These are phyloP conservation scores for Cystobasidium pallidum DNA, from an alignment of 1,284 basidiomycete species.

Conservation along the genomic window DNA sequence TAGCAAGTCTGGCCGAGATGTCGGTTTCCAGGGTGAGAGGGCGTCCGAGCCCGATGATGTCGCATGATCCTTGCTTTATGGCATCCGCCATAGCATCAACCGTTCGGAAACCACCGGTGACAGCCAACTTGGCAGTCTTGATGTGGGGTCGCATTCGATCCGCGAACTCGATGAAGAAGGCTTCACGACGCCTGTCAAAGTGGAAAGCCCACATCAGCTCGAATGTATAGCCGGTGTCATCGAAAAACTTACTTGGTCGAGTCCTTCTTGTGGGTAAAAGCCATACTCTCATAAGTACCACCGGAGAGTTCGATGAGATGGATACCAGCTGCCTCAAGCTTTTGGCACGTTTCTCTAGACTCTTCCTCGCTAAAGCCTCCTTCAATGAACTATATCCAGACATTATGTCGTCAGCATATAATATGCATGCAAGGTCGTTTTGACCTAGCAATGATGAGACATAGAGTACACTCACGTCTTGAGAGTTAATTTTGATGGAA, in stretches of 20 bases:
- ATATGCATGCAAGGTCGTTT: too few relatives aligned
- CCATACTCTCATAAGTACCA: slow-evolving; percentile 59
- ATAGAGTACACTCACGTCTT: slow-evolving; percentile 58
- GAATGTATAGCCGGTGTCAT: not conserved
- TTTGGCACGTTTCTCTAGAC: slow-evolving; percentile 58
- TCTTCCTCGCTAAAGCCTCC: slow-evolving; percentile 60
- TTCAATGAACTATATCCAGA: slow-evolving; percentile 42
- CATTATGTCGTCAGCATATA: too few relatives aligned
- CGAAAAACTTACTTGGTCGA: slow-evolving; percentile 50
- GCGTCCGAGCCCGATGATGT: slow-evolving; percentile 60
- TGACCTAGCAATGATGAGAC: too few relatives aligned
- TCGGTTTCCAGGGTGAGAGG: slow-evolving; percentile 61
- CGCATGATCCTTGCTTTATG: slow-evolving; percentile 44
- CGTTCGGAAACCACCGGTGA: slow-evolving; percentile 62
- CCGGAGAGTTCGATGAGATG: slow-evolving; percentile 63
- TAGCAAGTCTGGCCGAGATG: slow-evolving; percentile 58
- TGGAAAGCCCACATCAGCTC: not conserved
- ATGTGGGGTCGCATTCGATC: slow-evolving; percentile 57
- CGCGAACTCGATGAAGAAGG: slow-evolving; percentile 60
- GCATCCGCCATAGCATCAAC: slow-evolving; percentile 59
- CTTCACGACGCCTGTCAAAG: slow-evolving; percentile 55
- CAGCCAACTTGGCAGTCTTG: slow-evolving; percentile 57
- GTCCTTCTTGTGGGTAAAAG: slow-evolving; percentile 56
- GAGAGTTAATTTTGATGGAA: slow-evolving; percentile 61
- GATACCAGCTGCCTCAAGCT: slow-evolving; percentile 60